Evolutionary conservation across 768 basidiomycete species (phyloP), one percentile per base, ranked within the genome.

Genomic region (Boletus rex-veris): DNA sequence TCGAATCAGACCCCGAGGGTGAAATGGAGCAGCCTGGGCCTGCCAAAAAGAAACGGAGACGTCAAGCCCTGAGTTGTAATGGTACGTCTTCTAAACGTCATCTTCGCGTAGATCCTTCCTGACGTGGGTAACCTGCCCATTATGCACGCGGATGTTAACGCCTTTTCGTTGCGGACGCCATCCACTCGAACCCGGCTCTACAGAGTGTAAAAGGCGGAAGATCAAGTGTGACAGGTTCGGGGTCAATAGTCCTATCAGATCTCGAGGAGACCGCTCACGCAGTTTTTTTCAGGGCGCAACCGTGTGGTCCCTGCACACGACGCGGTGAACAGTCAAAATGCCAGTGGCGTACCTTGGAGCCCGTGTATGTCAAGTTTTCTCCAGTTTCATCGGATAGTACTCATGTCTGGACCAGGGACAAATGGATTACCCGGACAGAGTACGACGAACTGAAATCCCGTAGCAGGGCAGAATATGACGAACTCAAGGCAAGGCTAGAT

Each of bases 151-250:
- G 16, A 45, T 36, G 35, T 48, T 50, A 49, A 49, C 46, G 10
- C 52, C 30, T 49, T 50, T 55, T 21, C 26, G 15, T 33, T 33
- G 35, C 45, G 31, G 15, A 46, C n/a, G 21, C 16, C 35, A 11
- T 15, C n/a, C 51, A 47, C 48, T 44, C 36, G 31, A 24, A 55
- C 45, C 37, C 53, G 54, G 40, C 48, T 48, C 39, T 50, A 45
- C 64, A 90, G 90, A 91, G 69, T 92, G 90, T 70, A 92, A 92
- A 70, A 75, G 90, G 62, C 80, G 90, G 40, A 92, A 92, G 77
- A 92, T 92, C 71, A 88, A 87, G 67, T 92, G 90, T 70, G 89
- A 92, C 75, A 87, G 87, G 86, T 87, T 66, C 64, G 75, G 59
- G 35, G 55, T 51, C 58, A 49, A 7, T 65, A 16, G 18, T 50